Percentiles rank a stretch among this genome's conserved stretches.
These are phyloP conservation scores for Scleromitrula shiraiana DNA, from an alignment of 2,329 filamentous ascomycete species.

Conservation along the genomic window DNA sequence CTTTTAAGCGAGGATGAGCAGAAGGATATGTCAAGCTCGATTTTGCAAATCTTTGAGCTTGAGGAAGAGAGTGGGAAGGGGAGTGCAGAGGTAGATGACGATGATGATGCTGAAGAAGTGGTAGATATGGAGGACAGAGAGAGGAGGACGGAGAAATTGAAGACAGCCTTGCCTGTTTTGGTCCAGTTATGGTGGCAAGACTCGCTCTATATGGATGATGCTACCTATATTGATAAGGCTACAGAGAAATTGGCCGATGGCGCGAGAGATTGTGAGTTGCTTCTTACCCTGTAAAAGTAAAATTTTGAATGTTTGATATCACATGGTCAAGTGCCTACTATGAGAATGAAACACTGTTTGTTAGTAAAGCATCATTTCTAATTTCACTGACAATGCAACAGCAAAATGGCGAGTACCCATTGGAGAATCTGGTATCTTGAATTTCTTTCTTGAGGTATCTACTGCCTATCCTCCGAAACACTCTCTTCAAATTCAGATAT, in stretches of 20 bases:
- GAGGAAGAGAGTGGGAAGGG: constrained; percentile 11
- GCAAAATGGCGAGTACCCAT: constrained; percentile 49
- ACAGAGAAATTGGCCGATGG: constrained; percentile 47
- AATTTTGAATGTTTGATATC: background rate
- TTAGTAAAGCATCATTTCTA: background rate
- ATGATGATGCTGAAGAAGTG: constrained; percentile 19
- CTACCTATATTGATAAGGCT: constrained; percentile 42
- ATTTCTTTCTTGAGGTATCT: constrained; percentile 46
- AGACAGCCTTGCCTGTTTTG: constrained; percentile 15
- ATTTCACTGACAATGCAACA: constrained; percentile 26
- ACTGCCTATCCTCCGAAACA: constrained; percentile 17
- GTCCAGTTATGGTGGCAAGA: constrained; percentile 35
- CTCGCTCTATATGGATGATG: constrained; percentile 36
- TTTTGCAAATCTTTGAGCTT: constrained; percentile 17
- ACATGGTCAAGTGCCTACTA: constrained; percentile 1
- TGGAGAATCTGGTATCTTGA: constrained; percentile 49
- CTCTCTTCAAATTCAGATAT: constrained; percentile 41
- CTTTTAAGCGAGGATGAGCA: constrained; percentile 12
- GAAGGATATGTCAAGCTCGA: constrained; percentile 13
- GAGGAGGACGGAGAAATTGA: constrained; percentile 24
- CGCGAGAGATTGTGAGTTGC: constrained; percentile 45
- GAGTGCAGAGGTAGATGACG: constrained; percentile 13
- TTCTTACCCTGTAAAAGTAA: constrained; percentile 1
- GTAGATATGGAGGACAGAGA: constrained; percentile 26
- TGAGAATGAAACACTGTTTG: background rate